These are phyloP conservation scores for Pleurotus ostreatus DNA, from an alignment of 768 basidiomycete species.

Conservation along the genomic window DNA sequence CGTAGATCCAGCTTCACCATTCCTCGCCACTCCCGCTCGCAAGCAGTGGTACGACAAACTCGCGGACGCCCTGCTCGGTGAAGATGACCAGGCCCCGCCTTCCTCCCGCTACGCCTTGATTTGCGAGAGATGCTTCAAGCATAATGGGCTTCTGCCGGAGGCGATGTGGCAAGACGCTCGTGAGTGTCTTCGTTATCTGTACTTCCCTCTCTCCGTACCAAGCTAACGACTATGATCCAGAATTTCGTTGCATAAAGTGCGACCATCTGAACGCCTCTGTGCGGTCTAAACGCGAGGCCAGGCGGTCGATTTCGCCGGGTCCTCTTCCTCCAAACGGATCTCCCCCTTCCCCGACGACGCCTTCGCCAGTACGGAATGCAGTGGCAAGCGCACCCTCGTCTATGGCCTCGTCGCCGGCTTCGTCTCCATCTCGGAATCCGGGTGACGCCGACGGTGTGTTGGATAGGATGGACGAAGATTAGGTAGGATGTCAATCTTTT, in stretches of 20 bases:
- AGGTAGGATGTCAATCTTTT: neutral
- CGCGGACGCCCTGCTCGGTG: constrained; percentile 83
- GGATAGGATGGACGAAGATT: constrained; percentile 7
- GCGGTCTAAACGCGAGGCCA: constrained; percentile 28
- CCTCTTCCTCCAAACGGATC: constrained; percentile 11
- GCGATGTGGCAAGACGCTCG: constrained; percentile 78
- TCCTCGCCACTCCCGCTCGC: constrained; percentile 36
- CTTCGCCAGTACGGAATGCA: neutral
- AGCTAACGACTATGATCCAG: constrained; percentile 31
- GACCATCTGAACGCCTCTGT: constrained; percentile 70
- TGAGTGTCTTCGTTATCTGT: constrained; percentile 35
- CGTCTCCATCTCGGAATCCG: neutral
- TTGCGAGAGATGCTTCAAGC: constrained; percentile 81
- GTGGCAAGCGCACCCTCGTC: constrained; percentile 4
- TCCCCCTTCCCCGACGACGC: constrained; percentile 6
- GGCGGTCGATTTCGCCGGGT: constrained; percentile 15
- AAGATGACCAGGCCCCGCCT: constrained; percentile 55
- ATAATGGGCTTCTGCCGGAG: constrained; percentile 87
- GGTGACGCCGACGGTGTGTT: neutral
- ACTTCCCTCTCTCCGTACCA: neutral
- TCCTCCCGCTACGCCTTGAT: constrained; percentile 76
- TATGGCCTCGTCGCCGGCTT: constrained; percentile 8
- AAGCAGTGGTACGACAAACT: constrained; percentile 87
- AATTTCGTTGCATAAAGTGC: constrained; percentile 85
- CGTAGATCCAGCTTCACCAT: neutral